These are phyloP conservation scores for Cryptococcus hybrid DNA, from an alignment of 1,284 basidiomycete genomes.

Conservation along the genomic window DNA sequence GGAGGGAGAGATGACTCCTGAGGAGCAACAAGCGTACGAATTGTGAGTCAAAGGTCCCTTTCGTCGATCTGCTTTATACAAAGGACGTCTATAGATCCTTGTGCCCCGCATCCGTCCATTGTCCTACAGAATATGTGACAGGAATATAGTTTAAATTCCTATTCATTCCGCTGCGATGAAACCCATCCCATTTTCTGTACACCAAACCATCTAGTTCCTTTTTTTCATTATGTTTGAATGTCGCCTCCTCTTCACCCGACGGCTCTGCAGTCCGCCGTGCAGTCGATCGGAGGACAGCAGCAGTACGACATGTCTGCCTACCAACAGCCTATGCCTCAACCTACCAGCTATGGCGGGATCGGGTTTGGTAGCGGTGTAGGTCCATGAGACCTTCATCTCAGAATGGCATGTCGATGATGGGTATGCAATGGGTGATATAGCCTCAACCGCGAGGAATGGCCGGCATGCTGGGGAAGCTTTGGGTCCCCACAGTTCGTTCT, in stretches of 20 bases:
- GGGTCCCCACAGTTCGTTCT: constrained; percentile 9
- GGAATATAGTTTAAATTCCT: not conserved
- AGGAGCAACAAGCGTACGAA: constrained; percentile 1
- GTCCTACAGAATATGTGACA: not conserved
- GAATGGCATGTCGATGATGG: constrained; percentile 3
- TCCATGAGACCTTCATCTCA: not conserved
- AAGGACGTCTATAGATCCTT: constrained; percentile 3
- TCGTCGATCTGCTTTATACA: not conserved
- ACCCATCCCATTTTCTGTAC: not conserved
- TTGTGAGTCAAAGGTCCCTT: constrained; percentile 5
- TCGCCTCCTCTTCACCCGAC: constrained; percentile 11
- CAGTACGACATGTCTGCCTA: constrained; percentile 5
- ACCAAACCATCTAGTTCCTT: not conserved
- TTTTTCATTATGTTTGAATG: constrained; percentile 15
- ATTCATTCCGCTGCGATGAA: not conserved
- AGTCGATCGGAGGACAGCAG: constrained; percentile 7
- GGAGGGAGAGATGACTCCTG: not conserved
- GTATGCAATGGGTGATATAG: constrained; percentile 11
- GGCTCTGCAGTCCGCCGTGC: constrained; percentile 12
- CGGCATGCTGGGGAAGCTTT: constrained; percentile 5
- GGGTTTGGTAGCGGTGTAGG: constrained; percentile 25
- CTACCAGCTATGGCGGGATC: constrained; percentile 29
- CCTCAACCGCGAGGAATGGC: constrained; percentile 5
- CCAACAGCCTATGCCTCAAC: constrained; percentile 14
- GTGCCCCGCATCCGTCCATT: not conserved